Base-by-base conservation (phyloP, 345 rosid species). In the Combretum micranthum region DNA sequence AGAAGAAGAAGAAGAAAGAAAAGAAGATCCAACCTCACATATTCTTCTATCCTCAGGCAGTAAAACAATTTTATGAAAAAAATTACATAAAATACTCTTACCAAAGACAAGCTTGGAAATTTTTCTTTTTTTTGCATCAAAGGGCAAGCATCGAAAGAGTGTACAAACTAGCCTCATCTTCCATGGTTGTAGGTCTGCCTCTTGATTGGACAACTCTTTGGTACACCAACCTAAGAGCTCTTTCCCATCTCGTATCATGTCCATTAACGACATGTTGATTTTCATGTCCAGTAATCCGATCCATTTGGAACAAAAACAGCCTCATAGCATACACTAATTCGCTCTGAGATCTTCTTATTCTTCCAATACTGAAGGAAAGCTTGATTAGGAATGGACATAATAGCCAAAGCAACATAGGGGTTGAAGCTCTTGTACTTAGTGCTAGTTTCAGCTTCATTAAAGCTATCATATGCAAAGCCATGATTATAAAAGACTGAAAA, bases 91-190 rank as follows among this genome's bases (percentile, higher is more conserved):
- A n/a, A 15, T 18, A n/a, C 53, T 2, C 42, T 9, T 32, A 32
- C 22, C 50, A n/a, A n/a, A n/a, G n/a, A n/a, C 10, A 13, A 4
- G 20, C 9, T 21, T 4, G 18, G 14, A 19, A 15, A 47, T n/a
- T 1, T 12, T 4, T 57, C 15, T 19, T 13, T 15, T n/a, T n/a
- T n/a, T n/a, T n/a, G n/a, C n/a, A 37, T 64, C 61, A 71, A 56
- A 71, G 75, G 0, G 68, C 59, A 46, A 63, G 50, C 65, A 54
- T 62, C n/a, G 68, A 62, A 22, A 71, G 68, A 2, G 67, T 44
- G 37, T 66, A 71, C 18, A 66, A 50, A 53, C 58, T 62, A 44
- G 60, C 69, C 37, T 64, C 66, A 43, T 59, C 74, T 14, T 52
- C 51, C 42, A 44, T 3, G 50, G 39, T 26, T 51, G 20, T 15